A percentile compares a stretch with the other conserved stretches of the same genome.
Conservation (phyloP, 2,329 filamentous ascomycete genomes). For the Pyrenophora teres region DNA sequence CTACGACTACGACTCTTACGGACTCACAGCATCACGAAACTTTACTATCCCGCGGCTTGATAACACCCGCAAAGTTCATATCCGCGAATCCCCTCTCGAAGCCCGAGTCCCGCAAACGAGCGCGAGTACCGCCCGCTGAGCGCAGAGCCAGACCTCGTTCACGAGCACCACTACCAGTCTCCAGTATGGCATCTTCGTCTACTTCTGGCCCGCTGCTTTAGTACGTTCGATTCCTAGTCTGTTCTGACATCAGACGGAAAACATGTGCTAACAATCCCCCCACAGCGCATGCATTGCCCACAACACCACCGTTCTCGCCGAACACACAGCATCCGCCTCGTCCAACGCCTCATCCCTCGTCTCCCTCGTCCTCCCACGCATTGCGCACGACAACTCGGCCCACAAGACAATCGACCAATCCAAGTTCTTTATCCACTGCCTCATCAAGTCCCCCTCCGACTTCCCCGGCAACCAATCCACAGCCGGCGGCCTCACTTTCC, state of each 20-base stretch:
- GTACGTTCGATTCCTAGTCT: conserved; percentile 23
- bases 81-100: background rate
- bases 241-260: background rate
- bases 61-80: conserved; percentile 7
- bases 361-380: conserved; percentile 93
- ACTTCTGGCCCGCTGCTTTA: conserved; percentile 48
- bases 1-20: background rate
- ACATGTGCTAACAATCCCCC: conserved; percentile 16
- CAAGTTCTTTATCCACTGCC: conserved; percentile 92
- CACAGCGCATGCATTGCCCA: conserved; percentile 89
- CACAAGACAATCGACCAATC: conserved; percentile 96
- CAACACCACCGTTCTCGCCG: conserved; percentile 87
- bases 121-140: conserved; percentile 3
- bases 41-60: conserved; percentile 10
- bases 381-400: conserved; percentile 76
- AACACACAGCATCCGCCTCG: conserved; percentile 86
- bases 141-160: background rate
- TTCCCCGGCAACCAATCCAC: conserved; percentile 59
- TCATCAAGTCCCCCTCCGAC: conserved; percentile 78
- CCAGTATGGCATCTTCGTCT: conserved; percentile 47
- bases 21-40: conserved; percentile 6
- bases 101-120: background rate
- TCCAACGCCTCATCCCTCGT: conserved; percentile 85
- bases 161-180: background rate
- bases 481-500: conserved; percentile 84